Evolutionary conservation across 306 rosid genomes (phyloP).

Genomic region (Begonia fuchsioides): DNA sequence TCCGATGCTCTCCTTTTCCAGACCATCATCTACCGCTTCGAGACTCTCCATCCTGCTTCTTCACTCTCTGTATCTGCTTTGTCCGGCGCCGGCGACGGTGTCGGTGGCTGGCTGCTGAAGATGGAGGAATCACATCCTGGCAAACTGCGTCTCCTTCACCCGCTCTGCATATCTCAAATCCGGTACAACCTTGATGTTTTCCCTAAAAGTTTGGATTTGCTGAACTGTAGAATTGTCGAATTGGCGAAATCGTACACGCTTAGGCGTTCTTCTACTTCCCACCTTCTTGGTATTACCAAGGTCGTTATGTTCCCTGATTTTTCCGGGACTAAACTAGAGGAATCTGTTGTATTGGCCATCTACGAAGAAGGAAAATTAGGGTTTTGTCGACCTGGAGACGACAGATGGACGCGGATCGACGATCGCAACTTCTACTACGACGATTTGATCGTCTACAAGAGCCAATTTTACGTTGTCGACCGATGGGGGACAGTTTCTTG

Average conservation of each 20-base stretch:
- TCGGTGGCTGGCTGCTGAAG: slow-evolving; percentile 13
- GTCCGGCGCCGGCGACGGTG: not conserved
- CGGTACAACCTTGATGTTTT: not conserved
- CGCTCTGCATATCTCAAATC: slow-evolving; percentile 8
- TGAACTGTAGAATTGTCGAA: slow-evolving; percentile 12
- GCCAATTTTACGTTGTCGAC: slow-evolving; percentile 48
- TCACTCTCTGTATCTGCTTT: not conserved
- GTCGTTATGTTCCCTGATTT: slow-evolving; percentile 29
- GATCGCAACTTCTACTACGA: slow-evolving; percentile 27
- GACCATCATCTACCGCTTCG: slow-evolving; percentile 9
- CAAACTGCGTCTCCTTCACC: slow-evolving; percentile 14
- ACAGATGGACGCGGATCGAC: slow-evolving; percentile 25
- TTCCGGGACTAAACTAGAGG: slow-evolving; percentile 13
- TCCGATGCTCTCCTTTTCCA: slow-evolving; percentile 11
- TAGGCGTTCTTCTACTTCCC: not conserved
- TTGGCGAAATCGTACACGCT: slow-evolving; percentile 10
- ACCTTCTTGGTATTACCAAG: slow-evolving; percentile 18
- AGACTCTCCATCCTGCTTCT: not conserved
- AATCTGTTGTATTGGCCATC: slow-evolving; percentile 21
- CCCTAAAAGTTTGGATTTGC: slow-evolving; percentile 4
- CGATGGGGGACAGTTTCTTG: slow-evolving; percentile 49
- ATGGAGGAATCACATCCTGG: slow-evolving; percentile 12
- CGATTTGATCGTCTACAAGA: slow-evolving; percentile 39
- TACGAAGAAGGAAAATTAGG: slow-evolving; percentile 33
- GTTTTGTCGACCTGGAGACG: slow-evolving; percentile 23